Evolutionary conservation across 169 alveolate species (phyloP), one percentile per base, ranked within the genome.

Genomic region (Eimeria zaria): DNA sequence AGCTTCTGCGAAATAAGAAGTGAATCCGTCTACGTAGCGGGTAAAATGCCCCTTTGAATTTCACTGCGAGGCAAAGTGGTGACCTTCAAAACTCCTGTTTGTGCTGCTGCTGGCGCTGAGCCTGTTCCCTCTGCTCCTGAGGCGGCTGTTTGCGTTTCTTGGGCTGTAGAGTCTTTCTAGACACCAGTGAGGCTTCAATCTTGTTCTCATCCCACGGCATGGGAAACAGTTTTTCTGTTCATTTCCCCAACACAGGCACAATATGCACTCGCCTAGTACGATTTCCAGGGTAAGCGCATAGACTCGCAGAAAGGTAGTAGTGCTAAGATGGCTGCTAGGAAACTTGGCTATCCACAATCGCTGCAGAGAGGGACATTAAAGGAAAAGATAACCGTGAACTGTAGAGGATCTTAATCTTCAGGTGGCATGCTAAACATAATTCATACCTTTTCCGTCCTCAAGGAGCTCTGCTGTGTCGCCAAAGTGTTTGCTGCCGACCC

Each of bases 401-500:
- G 24, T 11, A 33, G 27, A 69, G 12, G 48, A 33, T 11, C 20
- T 27, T 30, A 48, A 78, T 6, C 2, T 20, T 60, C 8, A 60
- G 14, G 8, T 20, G 69, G 24, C 27, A 30, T 71, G 20, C 30
- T 60, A 30, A 60, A 60, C 1, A n/a, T 69, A 24, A 14, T 30
- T 48, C 51, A 48, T 46, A 91, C 96, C 96, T 95, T 69, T 27
- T 27, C 96, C 96, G 41, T 58, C 97, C 60, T 36, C 95, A 24
- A 95, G 55, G 73, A 60, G 20, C 44, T 53, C 60, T 36, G 95
- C 94, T 14, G 81, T 51, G 39, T 95, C 96, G 2, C 76, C 96
- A 58, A 69, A 95, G 93, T 95, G 97, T 48, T 87, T 69, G 85
- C 95, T 84, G 81, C 95, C 97, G 69, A 88, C 76, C 97, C 97